These are phyloP conservation scores for Xanthoconium purpureum DNA, from an alignment of 768 basidiomycete species.

Conservation along the genomic window DNA sequence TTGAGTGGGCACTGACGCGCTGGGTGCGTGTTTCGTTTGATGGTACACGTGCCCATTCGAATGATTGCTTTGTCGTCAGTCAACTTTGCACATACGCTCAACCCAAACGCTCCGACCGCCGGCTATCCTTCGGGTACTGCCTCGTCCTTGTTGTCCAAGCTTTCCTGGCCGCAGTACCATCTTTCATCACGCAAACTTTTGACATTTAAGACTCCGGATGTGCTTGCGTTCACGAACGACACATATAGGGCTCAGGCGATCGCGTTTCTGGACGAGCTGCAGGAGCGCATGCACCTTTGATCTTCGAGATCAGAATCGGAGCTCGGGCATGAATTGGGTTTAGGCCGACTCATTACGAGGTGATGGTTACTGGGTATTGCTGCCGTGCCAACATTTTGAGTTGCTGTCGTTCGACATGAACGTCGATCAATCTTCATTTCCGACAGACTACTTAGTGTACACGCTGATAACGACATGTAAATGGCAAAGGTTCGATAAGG, in stretches of 20 bases:
- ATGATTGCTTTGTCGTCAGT: neutral
- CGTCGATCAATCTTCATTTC: too few species aligned
- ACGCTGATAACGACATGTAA: too few species aligned
- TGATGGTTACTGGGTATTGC: neutral
- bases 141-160: neutral
- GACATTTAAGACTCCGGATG: conserved; percentile 9
- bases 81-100: conserved; percentile 16
- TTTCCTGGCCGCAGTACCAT: neutral
- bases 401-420: too few species aligned
- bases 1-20: conserved; percentile 14
- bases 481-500: too few species aligned
- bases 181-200: neutral
- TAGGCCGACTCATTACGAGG: neutral
- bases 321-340: neutral
- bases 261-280: conserved; percentile 6
- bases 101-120: conserved; percentile 5
- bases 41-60: neutral
- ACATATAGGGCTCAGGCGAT: conserved; percentile 9
- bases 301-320: neutral
- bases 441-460: too few species aligned
- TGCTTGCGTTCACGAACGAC: conserved; percentile 8
- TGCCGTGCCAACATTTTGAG: too few species aligned
- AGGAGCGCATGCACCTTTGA: neutral
- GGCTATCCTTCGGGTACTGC: conserved; percentile 11
- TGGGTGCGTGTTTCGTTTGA: neutral